Base-by-base conservation (phyloP, 305 asterid species). In the Plantago rigida region DNA sequence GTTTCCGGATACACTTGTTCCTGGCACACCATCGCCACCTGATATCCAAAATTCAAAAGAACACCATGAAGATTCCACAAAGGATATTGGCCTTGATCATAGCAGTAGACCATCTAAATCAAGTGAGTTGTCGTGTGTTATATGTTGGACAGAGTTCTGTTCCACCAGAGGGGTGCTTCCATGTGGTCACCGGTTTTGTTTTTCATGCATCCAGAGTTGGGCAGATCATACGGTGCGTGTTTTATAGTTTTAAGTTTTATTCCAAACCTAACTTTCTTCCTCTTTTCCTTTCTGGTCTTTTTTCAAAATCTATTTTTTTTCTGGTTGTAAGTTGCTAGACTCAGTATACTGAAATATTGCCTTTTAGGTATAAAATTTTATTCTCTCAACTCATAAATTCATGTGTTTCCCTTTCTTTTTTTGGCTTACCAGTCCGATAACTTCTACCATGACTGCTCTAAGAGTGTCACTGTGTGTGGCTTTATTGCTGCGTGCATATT, bases 161-260 rank as follows among this genome's bases (percentile, higher is more conserved):
- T 67, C 89, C 63, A 79, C 85, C 47, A 78, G 97, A 72, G 99
- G 99, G 51, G 77, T 81, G 69, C 84, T 92, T 63, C 87, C 84
- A 47, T 92, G 99, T 72, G 97, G 97, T 46, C 99, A 89, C 69
- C 73, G 96, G n/a, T 92, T 92, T 82, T 92, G 99, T 76, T 92
- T 82, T 79, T 49, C 79, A 29, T 92, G 99, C 80, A 87, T 92
- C 70, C 84, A 82, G 71, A 78, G 60, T 36, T 87, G 99, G 97
- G 83, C 91, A 13, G 85, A 78, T 79, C 81, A 70, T 28, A 79
- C 63, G 97, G 99, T 89, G 74, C 17, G 24, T 55, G 14, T 36
- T 29, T 41, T 66, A 47, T 62, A 34, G 42, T 51, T 61, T 22
- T 60, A 59, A 58, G 44, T 28, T 59, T 17, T 13, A 57, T 4